Base-by-base conservation (phyloP, 1,139 yeast species). In the Taiozyma sp. region DNA sequence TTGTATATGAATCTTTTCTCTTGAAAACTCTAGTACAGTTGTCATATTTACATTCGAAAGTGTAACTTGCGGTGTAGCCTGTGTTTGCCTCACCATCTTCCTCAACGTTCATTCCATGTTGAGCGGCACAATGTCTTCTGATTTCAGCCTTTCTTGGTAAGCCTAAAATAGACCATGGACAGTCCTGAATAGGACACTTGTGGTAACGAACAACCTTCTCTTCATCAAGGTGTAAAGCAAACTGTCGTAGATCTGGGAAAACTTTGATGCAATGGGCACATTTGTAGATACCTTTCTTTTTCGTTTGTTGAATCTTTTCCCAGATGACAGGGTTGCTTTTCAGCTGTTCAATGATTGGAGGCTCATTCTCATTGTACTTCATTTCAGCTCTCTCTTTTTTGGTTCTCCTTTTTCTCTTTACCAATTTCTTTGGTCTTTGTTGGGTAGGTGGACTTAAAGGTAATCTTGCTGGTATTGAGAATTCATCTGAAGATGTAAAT, bases 111-210 rank as follows among this genome's bases (percentile, higher is more conserved):
- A 28, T 27, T 2, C 44, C 51, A 61, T 85, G 91, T 57, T 82
- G 84, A 42, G 77, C 71, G 34, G 79, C 76, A 54, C 81, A 76
- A 58, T 85, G 91, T 53, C 89, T 77, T 54, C 79, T 71, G 54
- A 84, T 74, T 57, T 83, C 87, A 6, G 83, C 81, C 48, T 78
- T 71, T 51, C 84, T 77, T 41, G 80, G 78, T 49, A 81, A 72
- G 0, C 91, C 91, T 43, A 84, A 69, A 4, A 79, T 66, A 45
- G 75, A 72, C 83, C 87, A 83, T 0, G 87, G 86, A 59, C 92
- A 85, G 28, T 71, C 69, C 14, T 65, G 62, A 44, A 77, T 74
- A 0, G 83, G 83, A 60, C 91, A 84, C 45, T 73, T 73, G 63
- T 63, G 74, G 8, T 69, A 70, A 46, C 85, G 69, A 16, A 63